Evolutionary conservation across 345 rosid genomes (phyloP), one percentile per base, ranked within the genome.

Genomic region (Acer saccharum): DNA sequence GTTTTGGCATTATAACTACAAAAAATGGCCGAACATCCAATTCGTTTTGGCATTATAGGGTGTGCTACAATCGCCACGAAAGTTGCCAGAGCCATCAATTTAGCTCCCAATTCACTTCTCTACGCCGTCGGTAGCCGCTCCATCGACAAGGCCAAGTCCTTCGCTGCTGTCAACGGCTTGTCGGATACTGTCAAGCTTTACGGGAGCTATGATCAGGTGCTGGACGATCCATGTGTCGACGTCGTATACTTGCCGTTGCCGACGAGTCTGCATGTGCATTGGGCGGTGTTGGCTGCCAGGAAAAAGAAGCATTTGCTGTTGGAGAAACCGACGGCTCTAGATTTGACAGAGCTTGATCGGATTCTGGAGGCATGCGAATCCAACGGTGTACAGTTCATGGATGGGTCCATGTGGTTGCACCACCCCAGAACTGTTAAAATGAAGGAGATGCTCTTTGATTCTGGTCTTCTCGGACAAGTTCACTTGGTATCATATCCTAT

Each of bases 381-480:
- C 25, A 89, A 87, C 71, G 90, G 91, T 35, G 90, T 90, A 0
- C 93, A 90, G 86, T 90, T 90, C 80, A 91, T 93, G 98, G 98
- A 93, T 73, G 90, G 93, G 20, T 76, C 91, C 55, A 83, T 89
- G 81, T 93, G 94, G 98, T 61, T 91, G 82, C 94, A 93, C 78
- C 92, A 90, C 74, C 91, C 92, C 10, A 82, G 96, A 76, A 90
- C 96, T 73, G 72, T 20, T 29, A 85, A 80, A 78, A 86, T 93
- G 77, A 75, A 79, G 84, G 89, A 89, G 67, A 54, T 75, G 63
- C 71, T 91, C 65, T 81, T 86, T 55, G 84, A 86, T 85, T 84
- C 87, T 65, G 83, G 85, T 73, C 79, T 78, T 67, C 60, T 90
- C 3, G 91, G 94, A 67, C 77, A 77, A 8, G 75, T 83, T 52